Base-by-base conservation (phyloP, 2,329 filamentous ascomycete species). In the Alternaria gansuensis region DNA sequence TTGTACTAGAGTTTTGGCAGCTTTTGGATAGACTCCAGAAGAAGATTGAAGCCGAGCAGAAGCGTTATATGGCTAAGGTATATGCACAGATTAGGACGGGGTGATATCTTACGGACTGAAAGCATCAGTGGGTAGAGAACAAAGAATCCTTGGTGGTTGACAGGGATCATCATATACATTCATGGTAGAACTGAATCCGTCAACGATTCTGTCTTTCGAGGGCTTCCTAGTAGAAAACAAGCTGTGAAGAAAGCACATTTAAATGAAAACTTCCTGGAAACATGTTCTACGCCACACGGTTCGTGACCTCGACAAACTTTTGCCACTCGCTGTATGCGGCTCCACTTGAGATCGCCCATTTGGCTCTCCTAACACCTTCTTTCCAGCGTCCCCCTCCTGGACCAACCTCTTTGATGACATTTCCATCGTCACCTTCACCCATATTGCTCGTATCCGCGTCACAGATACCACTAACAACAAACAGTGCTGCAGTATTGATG, bases 311-410 rank as follows among this genome's bases (percentile, higher is more conserved):
- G 36, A 96, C 93, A 80, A 97, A 98, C 23, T 83, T 83, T 57
- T 88, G 83, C 88, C 95, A 94, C 79, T 93, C 88, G 74, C 83
- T 88, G 83, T 91, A 88, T n/a, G 94, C 92, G 75, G 89, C 88
- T 45, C 94, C 93, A 76, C 92, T 97, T 78, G 88, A 86, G 46
- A 99, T 85, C 10, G 92, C 92, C 91, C 92, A 96, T 69, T 90
- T 87, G 14, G 95, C 95, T 74, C 92, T 85, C 69, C 94, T 84
- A 13, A 97, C 87, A 51, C 94, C 95, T 75, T 97, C 94, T 81
- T 96, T 99, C 95, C 95, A 99, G 71, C 94, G 85, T 57, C 91
- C 87, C 13, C 91, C 91, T 10, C 90, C 93, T 5, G 93, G 93
- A 0, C 95, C 94, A 46, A 90, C 83, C 75, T 98, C 93, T 14